Evolutionary conservation across 805 yeast genomes (phyloP).

Genomic region (Yueomyces sinensis): DNA sequence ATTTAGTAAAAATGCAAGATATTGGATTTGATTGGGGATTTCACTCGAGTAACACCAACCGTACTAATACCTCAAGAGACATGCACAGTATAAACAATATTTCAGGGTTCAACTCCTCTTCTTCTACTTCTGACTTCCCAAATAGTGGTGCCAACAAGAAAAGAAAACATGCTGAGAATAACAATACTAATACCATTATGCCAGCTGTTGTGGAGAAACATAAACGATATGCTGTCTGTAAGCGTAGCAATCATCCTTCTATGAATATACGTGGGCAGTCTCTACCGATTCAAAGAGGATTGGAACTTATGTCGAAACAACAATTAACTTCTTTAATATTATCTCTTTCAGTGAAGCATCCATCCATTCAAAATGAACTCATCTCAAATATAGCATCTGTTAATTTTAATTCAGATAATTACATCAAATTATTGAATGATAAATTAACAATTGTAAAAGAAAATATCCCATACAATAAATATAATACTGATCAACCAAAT

Average conservation of each 20-base stretch:
- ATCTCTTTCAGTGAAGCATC: constrained; percentile 14
- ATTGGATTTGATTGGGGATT: too few species aligned
- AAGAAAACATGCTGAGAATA: too few species aligned
- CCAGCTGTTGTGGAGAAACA: neutral
- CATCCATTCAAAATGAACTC: constrained; percentile 13
- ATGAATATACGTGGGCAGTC: constrained; percentile 18
- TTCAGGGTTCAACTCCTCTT: too few species aligned
- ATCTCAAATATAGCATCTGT: constrained; percentile 5
- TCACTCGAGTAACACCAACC: too few species aligned
- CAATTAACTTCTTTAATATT: constrained; percentile 14
- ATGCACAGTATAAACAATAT: too few species aligned
- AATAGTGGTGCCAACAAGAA: too few species aligned
- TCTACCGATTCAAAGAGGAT: constrained; percentile 20
- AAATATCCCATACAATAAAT: constrained; percentile 20
- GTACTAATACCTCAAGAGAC: too few species aligned
- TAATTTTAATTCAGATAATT: constrained; percentile 14
- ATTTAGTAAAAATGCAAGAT: too few species aligned
- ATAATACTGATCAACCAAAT: constrained; percentile 3
- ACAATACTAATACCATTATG: too few species aligned
- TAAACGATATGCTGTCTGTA: constrained; percentile 3
- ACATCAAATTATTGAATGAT: constrained; percentile 8
- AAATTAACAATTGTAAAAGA: constrained; percentile 13
- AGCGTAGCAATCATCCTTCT: constrained; percentile 8
- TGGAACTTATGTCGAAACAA: constrained; percentile 21
- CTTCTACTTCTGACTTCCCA: too few species aligned